A percentile compares a stretch with the other conserved stretches of the same genome.
Evolutionary conservation across 768 basidiomycete species (phyloP).

Genomic region (Leccinum uliginosum): DNA sequence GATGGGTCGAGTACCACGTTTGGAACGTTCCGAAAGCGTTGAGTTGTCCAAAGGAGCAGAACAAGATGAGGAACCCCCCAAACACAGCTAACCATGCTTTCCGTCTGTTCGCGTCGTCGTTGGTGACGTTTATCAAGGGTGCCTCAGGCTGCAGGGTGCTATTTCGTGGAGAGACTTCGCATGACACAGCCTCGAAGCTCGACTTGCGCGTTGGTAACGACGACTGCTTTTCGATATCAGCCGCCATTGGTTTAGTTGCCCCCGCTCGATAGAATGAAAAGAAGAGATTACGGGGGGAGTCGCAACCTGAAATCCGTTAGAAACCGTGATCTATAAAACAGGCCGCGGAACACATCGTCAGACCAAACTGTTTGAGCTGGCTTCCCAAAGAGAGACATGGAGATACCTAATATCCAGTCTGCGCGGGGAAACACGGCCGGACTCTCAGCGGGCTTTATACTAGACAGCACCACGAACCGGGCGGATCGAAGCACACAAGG

Average conservation of each 20-base stretch:
- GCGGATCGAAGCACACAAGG: conserved; percentile 3
- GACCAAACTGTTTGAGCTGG: conserved; percentile 20
- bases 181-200: conserved; percentile 20
- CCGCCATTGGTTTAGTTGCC: conserved; percentile 22
- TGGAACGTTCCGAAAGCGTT: conserved; percentile 72
- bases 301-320: conserved; percentile 1
- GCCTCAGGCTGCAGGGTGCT: conserved; percentile 22
- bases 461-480: conserved; percentile 7
- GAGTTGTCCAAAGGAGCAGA: conserved; percentile 70
- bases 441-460: conserved; percentile 10
- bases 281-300: conserved; percentile 14
- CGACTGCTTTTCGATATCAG: conserved; percentile 29
- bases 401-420: conserved; percentile 11
- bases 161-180: conserved; percentile 17
- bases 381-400: conserved; percentile 20
- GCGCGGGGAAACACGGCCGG: conserved; percentile 5
- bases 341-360: conserved; percentile 13
- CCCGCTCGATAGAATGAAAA: conserved; percentile 3
- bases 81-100: conserved; percentile 48
- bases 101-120: conserved; percentile 9
- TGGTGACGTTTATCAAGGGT: conserved; percentile 10
- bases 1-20: conserved; percentile 59
- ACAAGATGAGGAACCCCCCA: conserved; percentile 62
- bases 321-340: conserved; percentile 25
- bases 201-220: conserved; percentile 15